Conservation (phyloP, 2,329 filamentous ascomycete genomes). For the Fusarium bactridioides region DNA sequence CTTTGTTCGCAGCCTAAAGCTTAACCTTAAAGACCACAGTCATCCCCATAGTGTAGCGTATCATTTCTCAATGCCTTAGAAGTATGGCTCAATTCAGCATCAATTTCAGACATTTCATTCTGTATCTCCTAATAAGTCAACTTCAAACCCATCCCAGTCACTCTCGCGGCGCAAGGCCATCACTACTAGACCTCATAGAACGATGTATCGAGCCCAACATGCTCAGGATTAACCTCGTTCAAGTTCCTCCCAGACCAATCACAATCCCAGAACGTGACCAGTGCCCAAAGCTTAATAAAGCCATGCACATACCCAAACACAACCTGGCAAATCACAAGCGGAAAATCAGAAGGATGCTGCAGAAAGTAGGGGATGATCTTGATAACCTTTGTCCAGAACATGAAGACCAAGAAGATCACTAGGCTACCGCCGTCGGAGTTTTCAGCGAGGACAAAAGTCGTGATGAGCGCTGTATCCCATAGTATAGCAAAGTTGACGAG, state of each 20-base stretch:
- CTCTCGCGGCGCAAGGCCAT: accelerated
- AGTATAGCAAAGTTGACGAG: constrained; percentile 65
- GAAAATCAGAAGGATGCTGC: constrained; percentile 59
- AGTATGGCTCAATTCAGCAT: not conserved
- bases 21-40: too few species aligned
- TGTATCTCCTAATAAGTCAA: not conserved
- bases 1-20: too few species aligned
- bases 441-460: constrained; percentile 31
- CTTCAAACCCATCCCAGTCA: accelerated
- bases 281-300: constrained; percentile 63
- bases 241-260: constrained; percentile 49
- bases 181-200: not conserved
- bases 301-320: constrained; percentile 66
- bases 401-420: constrained; percentile 50
- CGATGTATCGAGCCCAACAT: constrained; percentile 9
- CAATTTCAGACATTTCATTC: not conserved
- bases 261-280: constrained; percentile 60
- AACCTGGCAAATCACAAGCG: constrained; percentile 58
- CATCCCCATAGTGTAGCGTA: too few species aligned
- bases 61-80: accelerated
- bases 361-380: constrained; percentile 64
- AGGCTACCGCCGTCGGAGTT: not conserved
- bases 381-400: constrained; percentile 63
- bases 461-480: constrained; percentile 56
- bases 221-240: constrained; percentile 22